Conservation (phyloP, 2,329 filamentous ascomycete species). For the Chaetomium olivaceum region DNA sequence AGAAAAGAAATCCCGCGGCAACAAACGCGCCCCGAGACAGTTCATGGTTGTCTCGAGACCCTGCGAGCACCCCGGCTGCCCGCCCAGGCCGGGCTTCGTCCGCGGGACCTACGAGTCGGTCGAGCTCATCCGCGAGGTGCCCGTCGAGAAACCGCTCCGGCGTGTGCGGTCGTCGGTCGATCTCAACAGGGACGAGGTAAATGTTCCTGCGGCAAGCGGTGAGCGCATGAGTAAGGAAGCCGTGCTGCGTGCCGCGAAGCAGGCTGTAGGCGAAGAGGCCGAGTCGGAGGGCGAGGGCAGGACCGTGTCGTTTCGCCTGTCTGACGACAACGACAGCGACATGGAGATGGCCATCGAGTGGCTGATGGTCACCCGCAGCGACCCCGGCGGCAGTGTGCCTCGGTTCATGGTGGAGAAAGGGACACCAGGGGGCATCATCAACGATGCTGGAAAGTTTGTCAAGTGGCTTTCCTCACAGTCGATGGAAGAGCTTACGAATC, state of each 20-base stretch:
- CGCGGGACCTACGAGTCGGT: constrained; percentile 88
- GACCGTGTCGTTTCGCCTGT: background rate
- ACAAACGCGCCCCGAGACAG: constrained; percentile 60
- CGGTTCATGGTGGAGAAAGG: constrained; percentile 89
- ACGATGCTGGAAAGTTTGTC: constrained; percentile 77
- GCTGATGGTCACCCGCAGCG: constrained; percentile 89
- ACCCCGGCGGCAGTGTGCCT: constrained; percentile 85
- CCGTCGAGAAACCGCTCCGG: constrained; percentile 49
- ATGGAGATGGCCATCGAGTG: constrained; percentile 67
- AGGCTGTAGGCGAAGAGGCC: constrained; percentile 30
- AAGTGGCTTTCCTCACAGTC: constrained; percentile 63
- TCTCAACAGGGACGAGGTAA: constrained; percentile 39
- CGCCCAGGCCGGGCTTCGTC: constrained; percentile 70
- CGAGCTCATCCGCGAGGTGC: constrained; percentile 85
- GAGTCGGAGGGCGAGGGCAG: constrained; percentile 24
- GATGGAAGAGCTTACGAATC: constrained; percentile 37
- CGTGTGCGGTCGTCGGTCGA: constrained; percentile 49
- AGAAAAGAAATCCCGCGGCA: constrained; percentile 26
- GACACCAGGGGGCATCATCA: constrained; percentile 77
- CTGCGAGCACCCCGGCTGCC: constrained; percentile 72
- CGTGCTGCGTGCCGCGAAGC: constrained; percentile 45
- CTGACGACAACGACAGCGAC: constrained; percentile 34
- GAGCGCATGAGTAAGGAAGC: constrained; percentile 43
- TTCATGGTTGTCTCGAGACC: constrained; percentile 89
- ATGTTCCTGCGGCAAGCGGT: constrained; percentile 24